Evolutionary conservation across 306 rosid genomes (phyloP), one percentile per base, ranked within the genome.

Genomic region (Quercus agrifolia): DNA sequence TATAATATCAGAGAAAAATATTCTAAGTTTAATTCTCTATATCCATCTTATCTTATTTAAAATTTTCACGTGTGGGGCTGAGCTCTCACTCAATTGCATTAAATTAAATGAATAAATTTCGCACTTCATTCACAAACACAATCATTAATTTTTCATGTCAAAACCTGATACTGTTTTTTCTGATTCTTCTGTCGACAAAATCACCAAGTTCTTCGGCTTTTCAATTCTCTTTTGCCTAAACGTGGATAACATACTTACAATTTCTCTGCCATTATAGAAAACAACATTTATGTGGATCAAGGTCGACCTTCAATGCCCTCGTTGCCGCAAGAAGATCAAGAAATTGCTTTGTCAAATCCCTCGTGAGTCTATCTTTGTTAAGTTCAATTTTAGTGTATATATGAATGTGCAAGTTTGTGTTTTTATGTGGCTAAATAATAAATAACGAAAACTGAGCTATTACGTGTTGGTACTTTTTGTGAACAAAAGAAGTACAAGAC

Each of bases 401-500:
- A 17, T 31, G 10, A 56, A n/a, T 21, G 5, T 44, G 14, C 25
- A 23, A 5, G 20, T 35, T 33, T 19, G 27, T 71, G 3, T 5
- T 23, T 12, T 58, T 57, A 0, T n/a, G 1, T 57, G 33, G 19
- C 49, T 17, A 73, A 30, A 0, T 38, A 6, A 38, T 38, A 38
- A 11, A 46, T 9, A 81, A 31, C 35, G 35, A 52, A 80, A 84
- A 77, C 76, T 83, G 75, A 86, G 86, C 78, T 71, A 30, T 27
- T 77, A 14, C 86, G 27, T 79, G 69, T 38, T 78, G 71, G 75
- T 77, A 57, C 55, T 12, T 75, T 80, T 82, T 88, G 11, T 78
- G 89, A 87, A 89, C 91, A 81, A 84, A 63, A 95, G 99, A 94
- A 87, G 89, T 94, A 83, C 94, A 88, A 85, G 93, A 85, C 83